Evolutionary conservation across 495 filamentous ascomycete species (phyloP), one percentile per base, ranked within the genome.

Genomic region (Daldinia caldariorum): DNA sequence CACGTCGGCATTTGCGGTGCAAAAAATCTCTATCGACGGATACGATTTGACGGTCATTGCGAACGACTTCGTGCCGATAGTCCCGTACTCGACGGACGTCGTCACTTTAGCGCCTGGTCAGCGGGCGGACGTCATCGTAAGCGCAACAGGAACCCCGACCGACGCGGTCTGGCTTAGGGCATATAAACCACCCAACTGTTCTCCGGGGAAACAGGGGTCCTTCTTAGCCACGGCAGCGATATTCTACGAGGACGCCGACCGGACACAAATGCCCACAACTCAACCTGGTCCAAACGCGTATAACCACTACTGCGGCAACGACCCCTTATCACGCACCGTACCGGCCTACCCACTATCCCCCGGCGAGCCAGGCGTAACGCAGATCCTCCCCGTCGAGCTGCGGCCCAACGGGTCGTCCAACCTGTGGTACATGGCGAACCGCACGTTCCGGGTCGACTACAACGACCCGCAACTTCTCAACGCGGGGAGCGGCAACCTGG

Each of bases 71-170:
- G 81, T 84, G 0, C 83, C 85, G 2, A 81, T 90, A 35, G 69
- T 69, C 1, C 87, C 87, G 0, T 89, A 84, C 53, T 68, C 66
- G 5, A 79, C 80, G 18, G 71, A 83, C 14, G 75, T 80, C 4
- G 67, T 91, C 4, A 76, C 80, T 4, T 78, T 93, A 38, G 83
- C 71, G 39, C 88, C 91, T 69, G 90, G 88, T 4, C 89, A 94
- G 76, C 83, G 91, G 26, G 90, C 89, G 69, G 86, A 92, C 67
- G 76, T 93, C n/a, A 83, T 93, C 43, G 83, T 93, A 20, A 81
- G 82, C 35, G 89, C 88, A 4, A 82, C 34, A 1, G 82, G 79
- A 7, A 34, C 57, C 7, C 57, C 76, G 13, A 63, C 69, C 4
- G 74, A 74, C 6, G 57, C 80, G 5, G 80, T 77, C 43, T 86